Evolutionary conservation across 257 asterid species (phyloP), one percentile per base, ranked within the genome.

Genomic region (Solanum paucissectum): DNA sequence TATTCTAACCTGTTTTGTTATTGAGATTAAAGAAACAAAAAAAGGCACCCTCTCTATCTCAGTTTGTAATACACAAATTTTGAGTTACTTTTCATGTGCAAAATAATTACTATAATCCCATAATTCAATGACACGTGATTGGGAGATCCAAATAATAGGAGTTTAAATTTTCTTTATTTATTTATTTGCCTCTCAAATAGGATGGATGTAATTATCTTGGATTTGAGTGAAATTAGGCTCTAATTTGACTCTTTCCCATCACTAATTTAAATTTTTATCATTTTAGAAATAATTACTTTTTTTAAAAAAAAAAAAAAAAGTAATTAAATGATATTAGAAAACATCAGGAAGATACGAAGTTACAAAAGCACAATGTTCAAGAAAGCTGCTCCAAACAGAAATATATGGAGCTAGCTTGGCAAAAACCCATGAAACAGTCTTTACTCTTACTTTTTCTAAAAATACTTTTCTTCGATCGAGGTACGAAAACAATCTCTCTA

Each of bases 61-160:
- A 49, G 58, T 18, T 64, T 37, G 68, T 69, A 83, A 87, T 46
- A 23, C 87, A 66, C 64, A 87, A 49, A 75, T 75, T 60, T 87
- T 38, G 34, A 37, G 49, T 44, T 73, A 29, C 71, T 44, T 64
- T 87, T 44, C 76, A 40, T 87, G 90, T 87, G 87, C 90, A 88
- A 77, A 87, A 49, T 69, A 32, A 88, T 79, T 79, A 23, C 83
- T 88, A 86, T 76, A 83, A 85, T 36, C 88, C 83, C 87, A 88
- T 84, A 34, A 82, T 62, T 25, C 10, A 6, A 69, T 60, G 90
- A 92, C 96, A 92, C 93, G 93, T 93, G 94, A 90, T 88, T 92
- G 96, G 94, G 71, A 93, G 91, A 92, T 92, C 94, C 94, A 87
- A 90, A 38, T 84, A 86, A 88, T 87, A 21, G 92, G 93, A 92